A percentile compares a stretch with the other conserved stretches of the same genome.
Conservation (phyloP, 495 filamentous ascomycete species). For the Stereocaulon alpinum region DNA sequence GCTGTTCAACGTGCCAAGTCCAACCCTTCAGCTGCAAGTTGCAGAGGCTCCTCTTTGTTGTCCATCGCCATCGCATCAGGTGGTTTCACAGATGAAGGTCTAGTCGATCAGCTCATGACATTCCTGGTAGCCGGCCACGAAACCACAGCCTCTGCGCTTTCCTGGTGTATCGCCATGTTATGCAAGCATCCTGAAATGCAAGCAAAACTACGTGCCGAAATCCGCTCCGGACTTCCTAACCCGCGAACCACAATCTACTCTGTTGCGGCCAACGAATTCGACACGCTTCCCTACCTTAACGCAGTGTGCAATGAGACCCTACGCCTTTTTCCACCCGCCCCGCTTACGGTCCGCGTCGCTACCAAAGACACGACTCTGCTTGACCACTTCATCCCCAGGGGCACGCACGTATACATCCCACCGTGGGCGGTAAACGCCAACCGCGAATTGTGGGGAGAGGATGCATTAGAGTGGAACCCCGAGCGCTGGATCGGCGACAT, state of each 20-base stretch:
- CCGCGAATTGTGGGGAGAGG: conserved; percentile 33
- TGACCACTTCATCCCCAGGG: conserved; percentile 35
- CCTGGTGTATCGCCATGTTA: conserved; percentile 43
- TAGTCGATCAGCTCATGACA: conserved; percentile 47
- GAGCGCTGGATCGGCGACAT: conserved; percentile 35
- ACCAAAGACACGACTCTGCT: conserved; percentile 37
- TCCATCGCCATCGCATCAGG: conserved; percentile 57
- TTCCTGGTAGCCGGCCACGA: conserved; percentile 47
- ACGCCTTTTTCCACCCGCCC: conserved; percentile 41
- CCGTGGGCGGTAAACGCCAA: conserved; percentile 36
- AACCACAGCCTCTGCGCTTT: conserved; percentile 44
- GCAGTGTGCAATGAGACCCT: conserved; percentile 43
- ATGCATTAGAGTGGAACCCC: conserved; percentile 35
- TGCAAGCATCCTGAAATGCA: conserved; percentile 38
- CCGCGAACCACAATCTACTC: conserved; percentile 2
- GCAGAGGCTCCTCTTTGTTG: conserved; percentile 27
- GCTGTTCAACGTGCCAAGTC: neutral
- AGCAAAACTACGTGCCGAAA: conserved; percentile 36
- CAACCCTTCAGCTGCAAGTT: conserved; percentile 2
- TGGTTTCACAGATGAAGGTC: conserved; percentile 39
- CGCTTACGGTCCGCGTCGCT: conserved; percentile 38
- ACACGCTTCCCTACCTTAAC: conserved; percentile 42
- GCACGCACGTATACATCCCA: conserved; percentile 35
- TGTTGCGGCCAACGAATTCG: conserved; percentile 32
- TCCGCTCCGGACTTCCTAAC: conserved; percentile 25